Conservation (phyloP, 164 flowering plant genomes). For the Annona squamosa region DNA sequence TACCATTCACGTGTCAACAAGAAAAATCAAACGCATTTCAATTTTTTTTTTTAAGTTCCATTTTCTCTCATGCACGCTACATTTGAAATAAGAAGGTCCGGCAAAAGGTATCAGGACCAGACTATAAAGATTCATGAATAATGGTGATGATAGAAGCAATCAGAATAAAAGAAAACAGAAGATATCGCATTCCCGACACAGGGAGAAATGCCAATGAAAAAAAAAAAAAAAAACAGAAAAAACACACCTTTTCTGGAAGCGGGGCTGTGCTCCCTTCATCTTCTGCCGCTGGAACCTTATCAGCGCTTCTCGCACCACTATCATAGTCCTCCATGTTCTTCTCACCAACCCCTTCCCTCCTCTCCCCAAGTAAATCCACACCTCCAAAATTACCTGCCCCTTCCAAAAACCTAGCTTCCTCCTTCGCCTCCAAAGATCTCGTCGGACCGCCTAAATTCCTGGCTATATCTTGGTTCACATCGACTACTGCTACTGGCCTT, state of each 20-base stretch:
- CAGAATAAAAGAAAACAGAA: background rate
- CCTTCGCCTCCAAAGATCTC: constrained; percentile 11
- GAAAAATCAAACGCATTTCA: too few species aligned
- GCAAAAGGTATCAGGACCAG: background rate
- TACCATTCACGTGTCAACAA: too few species aligned
- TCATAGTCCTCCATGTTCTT: constrained; percentile 56
- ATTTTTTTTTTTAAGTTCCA: too few species aligned
- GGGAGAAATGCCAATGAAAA: background rate
- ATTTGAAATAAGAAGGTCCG: too few species aligned
- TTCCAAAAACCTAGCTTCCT: constrained; percentile 16
- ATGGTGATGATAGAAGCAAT: background rate
- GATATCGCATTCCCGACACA: background rate
- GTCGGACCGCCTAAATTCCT: constrained; percentile 5
- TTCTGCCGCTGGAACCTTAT: constrained; percentile 45
- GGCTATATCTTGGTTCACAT: constrained; percentile 16
- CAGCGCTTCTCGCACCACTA: constrained; percentile 53
- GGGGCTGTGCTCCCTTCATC: constrained; percentile 76
- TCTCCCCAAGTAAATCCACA: constrained; percentile 8
- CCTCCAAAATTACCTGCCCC: constrained; percentile 14
- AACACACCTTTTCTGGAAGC: constrained; percentile 68
- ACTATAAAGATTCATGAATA: background rate
- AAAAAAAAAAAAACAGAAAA: constrained; percentile 7
- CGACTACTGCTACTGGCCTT: constrained; percentile 10
- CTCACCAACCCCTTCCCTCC: constrained; percentile 27
- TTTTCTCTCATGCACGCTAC: too few species aligned